Evolutionary conservation across 2,329 filamentous ascomycete genomes (phyloP), one percentile per base, ranked within the genome.

Genomic region (Fusarium oligoseptatum): DNA sequence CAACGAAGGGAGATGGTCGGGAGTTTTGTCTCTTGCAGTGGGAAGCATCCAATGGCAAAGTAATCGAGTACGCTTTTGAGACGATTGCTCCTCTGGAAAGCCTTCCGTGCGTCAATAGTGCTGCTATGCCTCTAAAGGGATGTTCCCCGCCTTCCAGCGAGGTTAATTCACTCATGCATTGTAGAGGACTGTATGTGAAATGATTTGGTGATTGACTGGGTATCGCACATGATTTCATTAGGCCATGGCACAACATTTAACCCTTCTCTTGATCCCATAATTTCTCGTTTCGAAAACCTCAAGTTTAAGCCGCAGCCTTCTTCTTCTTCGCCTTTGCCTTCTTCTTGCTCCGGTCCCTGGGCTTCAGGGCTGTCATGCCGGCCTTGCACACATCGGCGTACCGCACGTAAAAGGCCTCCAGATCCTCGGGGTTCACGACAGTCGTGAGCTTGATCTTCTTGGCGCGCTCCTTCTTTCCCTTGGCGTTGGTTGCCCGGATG

Each of bases 381-480:
- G 88, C 86, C 86, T 97, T 98, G 85, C 95, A 98, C 4, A 95
- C 88, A 76, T 98, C 97, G 24, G 95, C 95, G 85, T 98, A 99
- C 61, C 90, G 88, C 34, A 87, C 85, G 82, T 95, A 99, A 81
- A 99, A 99, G 0, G 83, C 86, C 64, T 97, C 95, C 12, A 98
- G 82, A 6, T 93, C 90, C 67, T 92, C 90, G 1, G 93, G 90
- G 65, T 93, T 88, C 1, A 98, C 95, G 0, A 98, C 83, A 0
- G 97, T 98, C 3, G 94, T 94, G 29, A 98, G 81, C 83, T 95
- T 97, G 76, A 94, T 84, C 75, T 92, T 92, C 66, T 87, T 82
- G 45, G 86, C 82, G 65, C 88, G 87, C 72, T 88, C 87, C 71
- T 84, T 86, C 77, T 89, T 91, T 60, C 86, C 89, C 80, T 93